These are phyloP conservation scores for Trametes sanguinea DNA, from an alignment of 768 basidiomycete species.

Conservation along the genomic window DNA sequence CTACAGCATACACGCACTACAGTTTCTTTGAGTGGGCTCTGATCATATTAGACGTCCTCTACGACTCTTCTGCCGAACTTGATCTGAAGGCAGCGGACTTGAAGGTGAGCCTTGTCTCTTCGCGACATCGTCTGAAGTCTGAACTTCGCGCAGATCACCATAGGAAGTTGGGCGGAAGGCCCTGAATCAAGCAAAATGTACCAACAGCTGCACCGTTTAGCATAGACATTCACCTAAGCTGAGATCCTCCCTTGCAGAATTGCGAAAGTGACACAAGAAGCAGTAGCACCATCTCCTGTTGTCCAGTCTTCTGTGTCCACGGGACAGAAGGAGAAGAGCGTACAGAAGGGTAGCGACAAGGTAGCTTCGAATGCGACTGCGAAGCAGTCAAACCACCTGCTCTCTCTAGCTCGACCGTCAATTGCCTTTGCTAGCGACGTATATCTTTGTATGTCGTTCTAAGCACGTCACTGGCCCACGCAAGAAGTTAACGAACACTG, in stretches of 20 bases:
- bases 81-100: constrained; percentile 59
- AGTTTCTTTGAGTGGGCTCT: constrained; percentile 88
- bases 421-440: constrained; percentile 44
- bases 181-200: constrained; percentile 44
- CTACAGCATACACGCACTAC: constrained; percentile 79
- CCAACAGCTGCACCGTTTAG: constrained; percentile 44
- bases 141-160: constrained; percentile 30
- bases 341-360: not conserved
- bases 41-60: constrained; percentile 71
- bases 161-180: constrained; percentile 27
- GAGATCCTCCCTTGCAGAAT: not conserved
- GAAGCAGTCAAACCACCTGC: not conserved
- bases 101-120: constrained; percentile 42
- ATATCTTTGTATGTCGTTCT: constrained; percentile 57
- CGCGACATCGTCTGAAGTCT: not conserved
- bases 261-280: no score
- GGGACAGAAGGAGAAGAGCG: not conserved
- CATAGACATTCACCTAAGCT: constrained; percentile 27
- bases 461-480: constrained; percentile 4
- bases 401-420: constrained; percentile 3
- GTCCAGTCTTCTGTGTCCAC: not conserved
- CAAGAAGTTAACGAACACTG: not conserved
- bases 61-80: constrained; percentile 64
- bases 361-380: not conserved
- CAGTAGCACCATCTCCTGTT: no score